A percentile compares a stretch with the other conserved stretches of the same genome.
Conservation (phyloP, 768 basidiomycete genomes). For the Tremella yokohamensis region DNA sequence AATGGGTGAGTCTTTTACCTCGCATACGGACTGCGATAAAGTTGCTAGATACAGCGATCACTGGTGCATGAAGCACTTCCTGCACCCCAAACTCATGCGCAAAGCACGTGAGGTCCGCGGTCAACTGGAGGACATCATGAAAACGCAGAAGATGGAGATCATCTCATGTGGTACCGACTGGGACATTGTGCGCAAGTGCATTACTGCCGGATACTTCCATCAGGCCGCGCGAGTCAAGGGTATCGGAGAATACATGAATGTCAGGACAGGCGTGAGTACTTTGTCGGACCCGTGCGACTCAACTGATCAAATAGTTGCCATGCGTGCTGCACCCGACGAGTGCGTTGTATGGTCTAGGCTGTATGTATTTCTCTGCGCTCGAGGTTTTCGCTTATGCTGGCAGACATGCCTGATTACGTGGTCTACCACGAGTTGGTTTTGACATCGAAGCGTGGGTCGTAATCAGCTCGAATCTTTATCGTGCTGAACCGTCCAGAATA, state of each 20-base stretch:
- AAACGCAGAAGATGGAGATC: slow-evolving; percentile 93
- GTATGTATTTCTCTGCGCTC: slow-evolving; percentile 55
- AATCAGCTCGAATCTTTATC: background rate
- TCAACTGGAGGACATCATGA: slow-evolving; percentile 99
- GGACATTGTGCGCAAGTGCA: slow-evolving; percentile 89
- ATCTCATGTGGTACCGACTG: slow-evolving; percentile 92
- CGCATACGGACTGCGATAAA: slow-evolving; percentile 19
- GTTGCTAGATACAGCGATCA: slow-evolving; percentile 75
- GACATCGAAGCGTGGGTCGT: slow-evolving; percentile 64
- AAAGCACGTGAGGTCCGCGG: slow-evolving; percentile 92
- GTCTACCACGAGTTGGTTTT: slow-evolving; percentile 83
- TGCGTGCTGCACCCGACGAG: slow-evolving; percentile 96
- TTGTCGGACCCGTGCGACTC: background rate
- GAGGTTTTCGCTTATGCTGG: slow-evolving; percentile 21
- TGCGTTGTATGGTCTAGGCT: slow-evolving; percentile 92
- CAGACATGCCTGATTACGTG: slow-evolving; percentile 93
- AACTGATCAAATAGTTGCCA: slow-evolving; percentile 56
- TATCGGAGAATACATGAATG: slow-evolving; percentile 97
- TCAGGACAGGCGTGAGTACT: slow-evolving; percentile 66
- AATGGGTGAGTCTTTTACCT: slow-evolving; percentile 64
- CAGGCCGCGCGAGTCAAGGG: slow-evolving; percentile 98
- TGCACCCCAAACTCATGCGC: slow-evolving; percentile 90
- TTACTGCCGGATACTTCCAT: slow-evolving; percentile 97
- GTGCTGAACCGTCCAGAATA: slow-evolving; percentile 57
- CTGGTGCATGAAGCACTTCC: slow-evolving; percentile 90